Evolutionary conservation across 371 early-diverging fungal genomes (phyloP), one percentile per base, ranked within the genome.

Genomic region (Zopfochytrium polystomum): DNA sequence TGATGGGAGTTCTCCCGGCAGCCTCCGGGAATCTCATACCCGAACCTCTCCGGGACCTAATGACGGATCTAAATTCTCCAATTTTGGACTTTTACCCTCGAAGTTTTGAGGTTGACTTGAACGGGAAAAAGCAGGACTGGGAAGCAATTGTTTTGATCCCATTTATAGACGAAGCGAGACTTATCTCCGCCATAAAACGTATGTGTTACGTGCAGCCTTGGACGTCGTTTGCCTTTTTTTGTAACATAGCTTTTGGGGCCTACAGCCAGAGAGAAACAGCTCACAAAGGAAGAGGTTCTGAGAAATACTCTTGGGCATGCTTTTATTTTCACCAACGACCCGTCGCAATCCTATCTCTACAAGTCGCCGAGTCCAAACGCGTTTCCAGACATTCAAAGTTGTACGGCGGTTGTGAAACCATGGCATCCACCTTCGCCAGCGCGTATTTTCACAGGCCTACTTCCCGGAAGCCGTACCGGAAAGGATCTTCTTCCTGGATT

Each of bases 401-500:
- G 71, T 47, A 11, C 33, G 6, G 59, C 67, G 13, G 20, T 33
- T 3, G 51, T 62, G 53, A 27, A 35, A 22, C 27, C 23, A 3
- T 66, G 52, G 43, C 38, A 55, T 23, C 53, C 42, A 18, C 31
- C 46, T 7, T 7, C 55, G 18, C 60, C 42, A 0, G 43, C 34
- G 29, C 26, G 18, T 11, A 34, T 59, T n/a, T 35, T 38, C n/a
- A 54, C 54, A 27, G 66, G 66, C 2, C 20, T 60, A 3, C 45
- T 59, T 22, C 60, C 60, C 5, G 66, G 66, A 34, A 49, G 48
- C 42, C 30, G 52, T 4, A 20, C 42, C 13, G 66, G n/a, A n/a
- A n/a, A n/a, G n/a, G n/a, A 78, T 42, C 66, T 85, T 27, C 72
- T 87, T n/a, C 84, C 95, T 15, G 98, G 98, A 9, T 97, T 97